phyloP scores from a whole-genome alignment of 2,329 filamentous ascomycete genomes.

The Pezicula neosporulosa region DNA sequence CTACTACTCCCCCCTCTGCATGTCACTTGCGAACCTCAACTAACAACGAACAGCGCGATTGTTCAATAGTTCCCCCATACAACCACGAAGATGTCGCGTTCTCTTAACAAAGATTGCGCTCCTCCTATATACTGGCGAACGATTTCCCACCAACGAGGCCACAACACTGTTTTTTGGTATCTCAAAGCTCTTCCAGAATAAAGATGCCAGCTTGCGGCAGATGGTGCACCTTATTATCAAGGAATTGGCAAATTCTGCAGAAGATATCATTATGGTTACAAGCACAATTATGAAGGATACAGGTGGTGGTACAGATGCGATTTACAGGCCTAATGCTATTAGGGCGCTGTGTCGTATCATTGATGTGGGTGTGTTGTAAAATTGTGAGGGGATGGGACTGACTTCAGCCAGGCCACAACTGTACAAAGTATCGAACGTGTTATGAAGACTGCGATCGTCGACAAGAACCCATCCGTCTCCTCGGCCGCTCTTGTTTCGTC shows the following conservation, averaged over 20 bases:
- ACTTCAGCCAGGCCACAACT: conserved; percentile 67
- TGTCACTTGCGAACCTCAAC: conserved; percentile 20
- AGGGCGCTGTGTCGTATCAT: conserved; percentile 94
- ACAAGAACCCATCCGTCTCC: conserved; percentile 96
- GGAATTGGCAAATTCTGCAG: conserved; percentile 90
- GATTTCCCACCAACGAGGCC: conserved; percentile 94
- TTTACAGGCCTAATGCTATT: conserved; percentile 95
- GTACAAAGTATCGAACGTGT: conserved; percentile 97
- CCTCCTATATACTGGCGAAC: conserved; percentile 93
- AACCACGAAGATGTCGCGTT: conserved; percentile 94
- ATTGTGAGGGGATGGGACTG: conserved; percentile 17
- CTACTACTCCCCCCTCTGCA: conserved; percentile 22
- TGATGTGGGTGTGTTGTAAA: conserved; percentile 58
- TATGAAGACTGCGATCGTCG: conserved; percentile 98
- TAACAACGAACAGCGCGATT: conserved; percentile 70
- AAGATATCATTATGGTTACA: conserved; percentile 99
- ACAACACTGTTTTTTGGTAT: conserved; percentile 98
- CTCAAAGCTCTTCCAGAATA: conserved; percentile 99
- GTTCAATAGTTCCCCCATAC: conserved; percentile 97
- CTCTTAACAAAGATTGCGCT: conserved; percentile 96
- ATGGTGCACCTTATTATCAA: conserved; percentile 99
- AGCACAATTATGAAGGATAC: conserved; percentile 99
- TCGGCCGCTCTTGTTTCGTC: conserved; percentile 95
- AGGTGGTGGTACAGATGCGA: conserved; percentile 86
- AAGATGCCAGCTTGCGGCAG: conserved; percentile 94